A percentile compares a stretch with the other conserved stretches of the same genome.
phyloP scores from a whole-genome alignment of 805 yeast species.

The Priceomyces medius region DNA sequence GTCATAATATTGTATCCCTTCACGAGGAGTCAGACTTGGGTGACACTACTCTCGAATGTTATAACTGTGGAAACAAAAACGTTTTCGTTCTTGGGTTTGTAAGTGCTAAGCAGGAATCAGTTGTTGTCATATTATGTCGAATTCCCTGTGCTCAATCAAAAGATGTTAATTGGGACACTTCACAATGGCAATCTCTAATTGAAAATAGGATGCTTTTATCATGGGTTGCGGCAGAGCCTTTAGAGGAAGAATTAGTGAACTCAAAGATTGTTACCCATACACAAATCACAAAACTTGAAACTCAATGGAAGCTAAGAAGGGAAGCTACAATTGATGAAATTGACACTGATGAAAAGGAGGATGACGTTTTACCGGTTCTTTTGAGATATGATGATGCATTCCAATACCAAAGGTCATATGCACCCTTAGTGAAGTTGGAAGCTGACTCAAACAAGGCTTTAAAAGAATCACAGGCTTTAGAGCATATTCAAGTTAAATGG shows the following conservation, averaged over 20 bases:
- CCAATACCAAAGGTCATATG: slow-evolving; percentile 82
- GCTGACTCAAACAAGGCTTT: slow-evolving; percentile 74
- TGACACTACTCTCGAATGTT: slow-evolving; percentile 85
- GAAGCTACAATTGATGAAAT: slow-evolving; percentile 71
- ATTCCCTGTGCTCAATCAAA: slow-evolving; percentile 81
- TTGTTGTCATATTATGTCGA: slow-evolving; percentile 83
- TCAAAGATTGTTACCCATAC: slow-evolving; percentile 57
- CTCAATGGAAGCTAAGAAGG: slow-evolving; percentile 74
- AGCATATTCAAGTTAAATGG: slow-evolving; percentile 74
- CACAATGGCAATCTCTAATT: slow-evolving; percentile 83
- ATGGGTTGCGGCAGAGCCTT: slow-evolving; percentile 77
- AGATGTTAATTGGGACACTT: slow-evolving; percentile 81
- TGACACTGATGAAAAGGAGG: slow-evolving; percentile 48
- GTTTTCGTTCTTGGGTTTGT: slow-evolving; percentile 83
- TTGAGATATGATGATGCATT: slow-evolving; percentile 79
- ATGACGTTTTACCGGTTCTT: slow-evolving; percentile 67
- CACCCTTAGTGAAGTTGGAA: slow-evolving; percentile 78
- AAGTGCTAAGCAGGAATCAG: slow-evolving; percentile 80
- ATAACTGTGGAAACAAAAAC: slow-evolving; percentile 81
- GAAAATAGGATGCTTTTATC: slow-evolving; percentile 74
- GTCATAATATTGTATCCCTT: slow-evolving; percentile 70
- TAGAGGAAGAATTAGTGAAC: slow-evolving; percentile 58
- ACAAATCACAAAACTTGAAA: slow-evolving; percentile 72
- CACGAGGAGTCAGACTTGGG: slow-evolving; percentile 84
- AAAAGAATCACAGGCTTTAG: slow-evolving; percentile 76